Evolutionary conservation across 257 asterid species (phyloP), one percentile per base, ranked within the genome.

Genomic region (Solanum arcanum): DNA sequence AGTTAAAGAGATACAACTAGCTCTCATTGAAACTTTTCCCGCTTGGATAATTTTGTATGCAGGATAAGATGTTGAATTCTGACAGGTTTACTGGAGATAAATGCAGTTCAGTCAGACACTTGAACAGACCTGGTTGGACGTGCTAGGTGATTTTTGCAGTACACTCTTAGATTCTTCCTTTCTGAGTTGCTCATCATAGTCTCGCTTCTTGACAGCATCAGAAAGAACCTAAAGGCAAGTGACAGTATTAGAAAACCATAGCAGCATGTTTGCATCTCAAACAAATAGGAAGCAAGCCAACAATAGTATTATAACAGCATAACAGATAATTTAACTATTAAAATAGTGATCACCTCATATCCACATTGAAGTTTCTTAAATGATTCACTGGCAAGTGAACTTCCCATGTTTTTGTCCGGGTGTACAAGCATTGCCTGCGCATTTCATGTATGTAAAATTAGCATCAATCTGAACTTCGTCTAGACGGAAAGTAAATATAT

Each of bases 321-420:
- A 33, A 29, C 83, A 46, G 64, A 35, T 73, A 72, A 66, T 68
- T 31, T 23, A 14, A 16, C 52, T 72, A 49, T 47, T 86, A 62
- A 80, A 49, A 68, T 29, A 80, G 20, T 47, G 86, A 74, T 92
- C 88, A 96, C 99, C 94, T 97, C 99, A 89, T 97, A 97, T 83
- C 99, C 99, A 89, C 98, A 94, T 87, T 97, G 99, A 88, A 97
- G 98, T 91, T 96, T 97, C 92, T 97, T 96, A 88, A 97, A 97
- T 4, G 99, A 97, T 91, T 97, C 99, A 90, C 98, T 93, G 78
- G 99, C 98, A 87, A 92, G 92, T 35, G 96, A 92, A 87, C 94
- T 95, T 87, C 99, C 99, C 99, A 95, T 95, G 89, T 97, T 97
- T 90, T 97, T 97, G 90, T 97, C 99, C 12, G 99, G 99, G 90